Evolutionary conservation across 805 yeast genomes (phyloP), one percentile per base, ranked within the genome.

Genomic region (Tetrapisispora iriomotensis): DNA sequence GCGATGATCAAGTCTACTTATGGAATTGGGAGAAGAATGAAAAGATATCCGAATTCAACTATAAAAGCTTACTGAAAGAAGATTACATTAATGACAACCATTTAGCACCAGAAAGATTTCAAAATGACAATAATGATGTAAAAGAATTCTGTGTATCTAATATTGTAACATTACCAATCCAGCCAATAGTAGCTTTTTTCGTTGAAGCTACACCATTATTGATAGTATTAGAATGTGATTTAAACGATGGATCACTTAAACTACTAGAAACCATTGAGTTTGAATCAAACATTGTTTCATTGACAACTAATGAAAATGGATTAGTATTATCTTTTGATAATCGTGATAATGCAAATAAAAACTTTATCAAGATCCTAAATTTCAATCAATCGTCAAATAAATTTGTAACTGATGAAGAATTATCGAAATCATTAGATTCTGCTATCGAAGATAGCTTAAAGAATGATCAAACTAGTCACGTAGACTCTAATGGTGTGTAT

Each of bases 11-110:
- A 47, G 53, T 92, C 10, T 67, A 73, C 43, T 56, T 77, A 15
- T 90, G 97, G 96, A 70, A 83, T 45, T 87, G 96, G 95, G 64
- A 66, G 20, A 54, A 66, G 14, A 75, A 74, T 26, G 58, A 63
- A 40, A 63, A 72, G 41, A 43, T 82, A 4, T 65, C 67, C 22
- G 67, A 68, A 38, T 65, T 79, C 33, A 69, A 75, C 18, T 61
- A 81, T 19, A 62, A 70, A 21, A 64, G 66, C 0, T 41, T 65
- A 15, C 53, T 67, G 20, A n/a, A 23, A 17, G 45, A 58, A 27
- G 66, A 68, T 20, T 72, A 65, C 48, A 65, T 83, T 44, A 71
- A 61, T 28, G 77, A 75, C 7, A 51, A 49, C 1, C 90, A 83
- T 54, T 56, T 70, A 38, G 82, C 84, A 0, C 83, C 87, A 12